A percentile compares a stretch with the other conserved stretches of the same genome.
These are phyloP conservation scores for Pythium phragmiticola DNA, from an alignment of 352 stramenopile genomes.

Conservation along the genomic window DNA sequence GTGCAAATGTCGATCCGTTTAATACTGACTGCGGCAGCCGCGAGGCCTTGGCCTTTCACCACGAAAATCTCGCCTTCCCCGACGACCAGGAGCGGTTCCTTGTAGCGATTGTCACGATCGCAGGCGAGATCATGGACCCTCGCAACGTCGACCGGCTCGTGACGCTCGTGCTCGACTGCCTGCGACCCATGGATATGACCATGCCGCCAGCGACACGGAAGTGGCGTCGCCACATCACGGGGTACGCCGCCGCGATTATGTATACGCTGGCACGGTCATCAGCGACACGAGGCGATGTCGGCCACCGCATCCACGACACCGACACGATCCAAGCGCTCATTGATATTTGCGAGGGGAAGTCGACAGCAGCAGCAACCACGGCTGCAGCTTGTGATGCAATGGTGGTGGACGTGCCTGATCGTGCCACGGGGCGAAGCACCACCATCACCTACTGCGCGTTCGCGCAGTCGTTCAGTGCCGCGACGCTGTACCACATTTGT, in stretches of 20 bases:
- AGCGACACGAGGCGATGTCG: constrained; percentile 49
- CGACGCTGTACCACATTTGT: constrained; percentile 75
- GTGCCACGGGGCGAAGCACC: background rate
- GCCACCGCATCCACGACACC: constrained; percentile 42
- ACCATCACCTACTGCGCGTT: constrained; percentile 24
- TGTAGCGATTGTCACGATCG: constrained; percentile 60
- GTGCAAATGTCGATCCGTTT: constrained; percentile 2
- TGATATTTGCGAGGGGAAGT: constrained; percentile 41
- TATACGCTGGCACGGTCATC: constrained; percentile 56
- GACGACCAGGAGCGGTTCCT: constrained; percentile 73
- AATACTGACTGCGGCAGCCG: constrained; percentile 1
- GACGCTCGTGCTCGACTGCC: constrained; percentile 43
- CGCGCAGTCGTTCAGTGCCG: constrained; percentile 70
- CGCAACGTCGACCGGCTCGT: constrained; percentile 65
- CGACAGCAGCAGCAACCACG: background rate
- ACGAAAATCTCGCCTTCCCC: constrained; percentile 46
- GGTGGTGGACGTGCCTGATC: background rate
- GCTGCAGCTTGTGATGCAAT: background rate
- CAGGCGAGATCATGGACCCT: constrained; percentile 57
- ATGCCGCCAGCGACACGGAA: constrained; percentile 31
- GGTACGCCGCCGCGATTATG: constrained; percentile 46
- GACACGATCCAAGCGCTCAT: constrained; percentile 50
- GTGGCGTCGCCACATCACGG: constrained; percentile 41
- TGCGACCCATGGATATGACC: constrained; percentile 25
- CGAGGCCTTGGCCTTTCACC: constrained; percentile 30